Conservation (phyloP, 1,284 basidiomycete species). For the Pseudozyma tsukubaensis region DNA sequence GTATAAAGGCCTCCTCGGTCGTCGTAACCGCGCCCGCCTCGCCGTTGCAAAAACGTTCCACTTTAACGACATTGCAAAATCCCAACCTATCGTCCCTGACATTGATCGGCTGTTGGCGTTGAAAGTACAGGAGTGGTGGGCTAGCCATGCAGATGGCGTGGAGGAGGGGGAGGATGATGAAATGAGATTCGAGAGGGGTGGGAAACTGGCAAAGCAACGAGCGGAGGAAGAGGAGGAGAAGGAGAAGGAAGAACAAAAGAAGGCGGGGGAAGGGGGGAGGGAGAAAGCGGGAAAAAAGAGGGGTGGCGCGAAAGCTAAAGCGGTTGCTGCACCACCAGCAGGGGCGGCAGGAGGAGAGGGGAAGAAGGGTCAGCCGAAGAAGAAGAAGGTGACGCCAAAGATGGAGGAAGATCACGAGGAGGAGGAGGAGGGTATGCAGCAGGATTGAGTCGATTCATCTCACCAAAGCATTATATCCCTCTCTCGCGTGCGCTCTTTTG, state of each 20-base stretch:
- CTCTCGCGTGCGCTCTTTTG: too few relatives aligned
- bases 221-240: slow-evolving; percentile 1
- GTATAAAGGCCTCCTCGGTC: slow-evolving; percentile 36
- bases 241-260: slow-evolving; percentile 5
- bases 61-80: slow-evolving; percentile 19
- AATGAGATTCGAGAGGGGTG: slow-evolving; percentile 2
- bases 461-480: too few relatives aligned
- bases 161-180: slow-evolving; percentile 12
- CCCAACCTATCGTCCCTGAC: slow-evolving; percentile 24
- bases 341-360: not conserved
- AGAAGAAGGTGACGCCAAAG: slow-evolving; percentile 18
- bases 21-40: slow-evolving; percentile 43
- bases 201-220: not conserved
- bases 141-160: slow-evolving; percentile 12
- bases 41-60: slow-evolving; percentile 31
- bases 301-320: not conserved
- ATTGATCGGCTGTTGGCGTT: slow-evolving; percentile 28
- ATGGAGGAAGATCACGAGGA: slow-evolving; percentile 15
- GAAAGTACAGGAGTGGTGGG: slow-evolving; percentile 40
- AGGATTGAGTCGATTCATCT: too few relatives aligned
- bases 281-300: slow-evolving; percentile 1
- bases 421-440: slow-evolving; percentile 12
- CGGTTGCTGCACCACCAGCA: not conserved
- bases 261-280: slow-evolving; percentile 8
- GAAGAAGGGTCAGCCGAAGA: slow-evolving; percentile 15